Conservation (phyloP, 257 asterid genomes). For the Solanum megistacrolobum region DNA sequence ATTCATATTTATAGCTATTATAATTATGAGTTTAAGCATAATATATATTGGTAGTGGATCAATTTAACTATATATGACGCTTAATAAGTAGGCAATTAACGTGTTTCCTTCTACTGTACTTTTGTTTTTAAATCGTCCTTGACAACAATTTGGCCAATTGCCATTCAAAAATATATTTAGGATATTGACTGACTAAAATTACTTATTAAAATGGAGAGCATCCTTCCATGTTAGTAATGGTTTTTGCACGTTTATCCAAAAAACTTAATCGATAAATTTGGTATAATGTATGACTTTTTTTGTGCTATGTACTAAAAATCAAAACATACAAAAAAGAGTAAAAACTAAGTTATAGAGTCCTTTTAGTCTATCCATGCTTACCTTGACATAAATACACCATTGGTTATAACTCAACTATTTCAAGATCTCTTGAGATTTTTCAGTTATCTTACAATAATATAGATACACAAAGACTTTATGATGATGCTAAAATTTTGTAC, state of each 20-base stretch:
- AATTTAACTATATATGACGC: not conserved
- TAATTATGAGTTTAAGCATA: not conserved
- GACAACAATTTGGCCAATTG: not conserved
- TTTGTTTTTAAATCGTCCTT: not conserved
- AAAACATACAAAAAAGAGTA: too few species aligned
- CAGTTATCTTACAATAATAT: too few species aligned
- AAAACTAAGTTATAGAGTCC: too few species aligned
- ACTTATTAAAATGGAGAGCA: not conserved
- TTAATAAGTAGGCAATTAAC: not conserved
- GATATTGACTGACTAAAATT: not conserved
- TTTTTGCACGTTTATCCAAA: not conserved
- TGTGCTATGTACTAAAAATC: too few species aligned
- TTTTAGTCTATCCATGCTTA: too few species aligned
- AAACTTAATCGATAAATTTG: too few species aligned
- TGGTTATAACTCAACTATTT: too few species aligned
- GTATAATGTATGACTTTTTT: too few species aligned
- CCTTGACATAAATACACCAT: too few species aligned
- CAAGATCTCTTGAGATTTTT: too few species aligned
- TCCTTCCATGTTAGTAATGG: not conserved
- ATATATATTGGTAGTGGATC: not conserved
- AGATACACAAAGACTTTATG: too few species aligned
- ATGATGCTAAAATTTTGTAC: too few species aligned
- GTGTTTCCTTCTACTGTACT: not conserved
- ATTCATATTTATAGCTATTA: not conserved
- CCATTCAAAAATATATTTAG: not conserved